Evolutionary conservation across 192 early-diverging fungal species (phyloP).

Genomic region (Lobulomyces angularis): DNA sequence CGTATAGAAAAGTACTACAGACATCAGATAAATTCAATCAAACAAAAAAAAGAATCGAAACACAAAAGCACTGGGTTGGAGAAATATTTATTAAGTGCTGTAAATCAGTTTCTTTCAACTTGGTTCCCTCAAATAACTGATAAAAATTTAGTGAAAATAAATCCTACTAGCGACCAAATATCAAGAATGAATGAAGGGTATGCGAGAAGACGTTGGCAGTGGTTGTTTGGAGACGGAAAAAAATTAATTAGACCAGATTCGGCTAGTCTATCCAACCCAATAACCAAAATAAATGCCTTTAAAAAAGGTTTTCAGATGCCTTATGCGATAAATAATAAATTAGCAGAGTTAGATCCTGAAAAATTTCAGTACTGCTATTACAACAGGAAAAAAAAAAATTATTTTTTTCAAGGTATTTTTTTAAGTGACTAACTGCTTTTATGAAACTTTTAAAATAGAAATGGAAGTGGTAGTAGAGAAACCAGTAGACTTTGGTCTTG

Average conservation of each 20-base stretch:
- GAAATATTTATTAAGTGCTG: background rate
- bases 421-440: background rate
- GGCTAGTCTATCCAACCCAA: too few species aligned
- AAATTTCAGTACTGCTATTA: background rate
- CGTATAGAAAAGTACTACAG: slow-evolving; percentile 26
- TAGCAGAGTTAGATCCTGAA: slow-evolving; percentile 1
- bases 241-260: too few species aligned
- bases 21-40: slow-evolving; percentile 6
- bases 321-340: background rate
- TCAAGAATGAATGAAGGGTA: slow-evolving; percentile 10
- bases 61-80: slow-evolving; percentile 2
- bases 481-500: too few species aligned
- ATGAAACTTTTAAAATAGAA: background rate
- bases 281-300: slow-evolving; percentile 7
- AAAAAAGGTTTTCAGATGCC: slow-evolving; percentile 1
- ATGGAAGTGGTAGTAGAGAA: background rate
- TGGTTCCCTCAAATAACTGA: slow-evolving; percentile 15
- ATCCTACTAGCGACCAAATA: slow-evolving; percentile 11
- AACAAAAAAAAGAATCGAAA: slow-evolving; percentile 3
- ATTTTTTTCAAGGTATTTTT: background rate
- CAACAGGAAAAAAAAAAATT: background rate
- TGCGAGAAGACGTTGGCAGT: slow-evolving; percentile 13
- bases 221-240: slow-evolving; percentile 8
- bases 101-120: slow-evolving; percentile 7
- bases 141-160: slow-evolving; percentile 8